Evolutionary conservation across 352 stramenopile species (phyloP).

Genomic region (Pythium pyrilobum): DNA sequence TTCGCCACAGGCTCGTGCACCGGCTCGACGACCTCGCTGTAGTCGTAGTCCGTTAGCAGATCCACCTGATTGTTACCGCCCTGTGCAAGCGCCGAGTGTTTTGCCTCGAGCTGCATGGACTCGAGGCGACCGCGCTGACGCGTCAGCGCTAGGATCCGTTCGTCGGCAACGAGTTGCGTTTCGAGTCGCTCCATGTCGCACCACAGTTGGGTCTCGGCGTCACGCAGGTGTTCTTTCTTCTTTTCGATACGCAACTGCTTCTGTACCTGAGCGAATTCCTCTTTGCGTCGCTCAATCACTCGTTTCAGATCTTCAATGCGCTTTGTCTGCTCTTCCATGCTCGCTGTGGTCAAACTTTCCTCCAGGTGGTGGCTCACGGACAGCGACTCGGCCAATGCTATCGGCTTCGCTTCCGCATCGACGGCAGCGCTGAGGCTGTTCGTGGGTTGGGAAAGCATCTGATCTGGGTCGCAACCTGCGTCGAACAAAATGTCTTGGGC

Average conservation of each 20-base stretch:
- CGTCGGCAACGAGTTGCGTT: constrained; percentile 28
- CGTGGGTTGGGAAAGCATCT: too few species aligned
- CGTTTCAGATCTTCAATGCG: constrained; percentile 42
- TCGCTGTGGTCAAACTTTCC: constrained; percentile 39
- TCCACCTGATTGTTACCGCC: constrained; percentile 3
- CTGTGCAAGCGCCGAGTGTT: constrained; percentile 12
- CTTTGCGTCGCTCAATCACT: constrained; percentile 36
- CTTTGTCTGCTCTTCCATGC: constrained; percentile 55
- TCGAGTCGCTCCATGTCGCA: constrained; percentile 45
- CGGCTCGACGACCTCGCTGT: constrained; percentile 17
- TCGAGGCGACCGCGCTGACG: constrained; percentile 50
- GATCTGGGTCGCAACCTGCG: too few species aligned
- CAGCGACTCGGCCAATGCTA: constrained; percentile 8
- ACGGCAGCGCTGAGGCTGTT: too few species aligned
- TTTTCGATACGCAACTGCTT: constrained; percentile 47
- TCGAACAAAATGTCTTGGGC: not conserved
- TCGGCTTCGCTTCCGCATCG: constrained; percentile 1
- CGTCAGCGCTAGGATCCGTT: constrained; percentile 31
- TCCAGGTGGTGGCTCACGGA: constrained; percentile 23
- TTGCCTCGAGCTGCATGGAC: constrained; percentile 31
- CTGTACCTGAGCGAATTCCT: constrained; percentile 35
- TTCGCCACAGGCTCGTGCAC: constrained; percentile 7
- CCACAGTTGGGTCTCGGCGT: constrained; percentile 40
- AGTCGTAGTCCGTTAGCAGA: constrained; percentile 19
- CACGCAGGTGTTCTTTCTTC: constrained; percentile 34